A percentile compares a stretch with the other conserved stretches of the same genome.
phyloP scores from a whole-genome alignment of 108 stramenopile genomes.

The Nitzschia sp. region DNA sequence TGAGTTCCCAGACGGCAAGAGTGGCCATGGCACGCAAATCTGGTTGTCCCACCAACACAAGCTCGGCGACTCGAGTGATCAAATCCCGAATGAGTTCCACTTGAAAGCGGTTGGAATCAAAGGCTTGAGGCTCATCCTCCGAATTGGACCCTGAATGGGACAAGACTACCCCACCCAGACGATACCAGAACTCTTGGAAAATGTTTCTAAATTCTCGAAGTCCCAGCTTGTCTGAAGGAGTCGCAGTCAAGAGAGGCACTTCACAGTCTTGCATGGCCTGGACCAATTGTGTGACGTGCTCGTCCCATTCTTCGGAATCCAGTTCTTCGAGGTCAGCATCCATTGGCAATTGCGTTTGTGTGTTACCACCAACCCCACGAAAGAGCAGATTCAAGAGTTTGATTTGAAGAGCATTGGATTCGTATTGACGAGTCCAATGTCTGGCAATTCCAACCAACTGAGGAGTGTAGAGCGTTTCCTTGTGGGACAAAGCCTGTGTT shows the following conservation, averaged over 20 bases:
- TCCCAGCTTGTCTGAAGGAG: constrained; percentile 27
- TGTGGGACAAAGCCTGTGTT: background rate
- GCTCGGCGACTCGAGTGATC: constrained; percentile 56
- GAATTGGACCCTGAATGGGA: constrained; percentile 19
- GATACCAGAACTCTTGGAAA: constrained; percentile 81
- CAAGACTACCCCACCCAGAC: constrained; percentile 59
- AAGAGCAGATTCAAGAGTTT: constrained; percentile 73
- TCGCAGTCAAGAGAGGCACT: constrained; percentile 51
- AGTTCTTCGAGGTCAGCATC: constrained; percentile 63
- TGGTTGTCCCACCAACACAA: constrained; percentile 75
- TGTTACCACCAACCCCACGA: constrained; percentile 70
- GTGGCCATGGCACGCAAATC: constrained; percentile 73
- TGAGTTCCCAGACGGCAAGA: constrained; percentile 62
- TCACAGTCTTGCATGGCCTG: constrained; percentile 69
- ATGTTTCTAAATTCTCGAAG: constrained; percentile 53
- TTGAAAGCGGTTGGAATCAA: constrained; percentile 57
- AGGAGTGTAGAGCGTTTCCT: constrained; percentile 16
- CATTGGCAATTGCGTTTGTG: constrained; percentile 34
- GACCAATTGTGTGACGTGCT: constrained; percentile 63
- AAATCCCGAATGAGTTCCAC: constrained; percentile 64
- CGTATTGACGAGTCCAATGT: constrained; percentile 37
- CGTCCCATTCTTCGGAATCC: constrained; percentile 68
- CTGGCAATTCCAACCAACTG: constrained; percentile 45
- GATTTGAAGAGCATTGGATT: constrained; percentile 62
- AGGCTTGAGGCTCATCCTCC: background rate